Conservation (phyloP, 1,139 yeast genomes). For the Kodamaea sp. region DNA sequence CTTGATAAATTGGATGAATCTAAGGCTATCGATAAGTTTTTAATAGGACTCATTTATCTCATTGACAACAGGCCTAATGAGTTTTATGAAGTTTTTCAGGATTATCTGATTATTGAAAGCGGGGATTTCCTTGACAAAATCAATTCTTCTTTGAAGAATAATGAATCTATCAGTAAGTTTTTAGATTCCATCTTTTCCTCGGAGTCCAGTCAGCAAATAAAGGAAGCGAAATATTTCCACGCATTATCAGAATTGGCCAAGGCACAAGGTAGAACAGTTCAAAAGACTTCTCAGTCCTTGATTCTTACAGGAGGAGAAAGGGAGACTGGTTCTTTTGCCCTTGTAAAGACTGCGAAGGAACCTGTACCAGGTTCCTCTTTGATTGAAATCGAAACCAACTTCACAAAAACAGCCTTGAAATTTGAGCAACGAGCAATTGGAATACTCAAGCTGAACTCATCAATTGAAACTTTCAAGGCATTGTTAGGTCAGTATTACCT, state of each 20-base stretch:
- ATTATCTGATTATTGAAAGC: constrained; percentile 16
- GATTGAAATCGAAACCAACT: constrained; percentile 16
- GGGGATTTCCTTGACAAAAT: constrained; percentile 16
- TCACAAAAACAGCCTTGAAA: constrained; percentile 28
- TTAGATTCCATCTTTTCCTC: constrained; percentile 22
- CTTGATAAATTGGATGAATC: constrained; percentile 21
- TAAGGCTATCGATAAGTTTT: constrained; percentile 25
- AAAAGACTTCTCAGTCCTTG: constrained; percentile 5
- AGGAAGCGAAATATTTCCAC: constrained; percentile 37
- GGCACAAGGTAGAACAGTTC: constrained; percentile 16
- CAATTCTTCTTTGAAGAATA: constrained; percentile 17
- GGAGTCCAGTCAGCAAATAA: constrained; percentile 12
- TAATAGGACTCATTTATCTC: constrained; percentile 38
- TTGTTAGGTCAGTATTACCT: constrained; percentile 20
- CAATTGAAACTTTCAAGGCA: constrained; percentile 1
- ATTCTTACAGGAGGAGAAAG: constrained; percentile 1
- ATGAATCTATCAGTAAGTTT: constrained; percentile 20
- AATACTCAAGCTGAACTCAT: constrained; percentile 12
- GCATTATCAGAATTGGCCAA: constrained; percentile 33
- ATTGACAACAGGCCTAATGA: constrained; percentile 28
- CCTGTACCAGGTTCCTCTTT: constrained; percentile 1
- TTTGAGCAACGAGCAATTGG: constrained; percentile 38
- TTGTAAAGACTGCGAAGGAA: constrained; percentile 7
- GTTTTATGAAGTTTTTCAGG: constrained; percentile 26
- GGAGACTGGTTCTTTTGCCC: constrained; percentile 1